Base-by-base conservation (phyloP, 352 stramenopile species). In the Ochromonadaceae sp. region DNA sequence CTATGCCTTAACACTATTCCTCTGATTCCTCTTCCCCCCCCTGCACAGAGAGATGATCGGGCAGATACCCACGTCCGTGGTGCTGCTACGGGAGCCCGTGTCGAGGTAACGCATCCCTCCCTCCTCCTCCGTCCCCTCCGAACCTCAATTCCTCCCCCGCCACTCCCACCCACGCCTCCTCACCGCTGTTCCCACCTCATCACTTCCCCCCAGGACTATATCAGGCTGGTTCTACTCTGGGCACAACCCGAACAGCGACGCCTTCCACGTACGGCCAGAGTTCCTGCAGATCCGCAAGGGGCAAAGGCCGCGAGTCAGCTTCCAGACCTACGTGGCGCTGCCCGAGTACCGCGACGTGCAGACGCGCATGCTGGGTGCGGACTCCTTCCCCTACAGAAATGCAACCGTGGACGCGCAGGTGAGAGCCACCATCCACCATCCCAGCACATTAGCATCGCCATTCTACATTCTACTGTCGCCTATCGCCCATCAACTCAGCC, bases 351-450 rank as follows among this genome's bases (percentile, higher is more conserved):
- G 57, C 22, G 57, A 66, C 28, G 57, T 66, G 26, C 35, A 65
- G 26, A 66, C 59, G 28, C 4, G 59, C 48, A 66, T 66, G 59
- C n/a, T 63, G 20, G 59, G 59, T 2, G 59, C 59, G n/a, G 52
- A 66, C 42, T 63, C 46, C 17, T 66, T 66, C 39, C 59, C 59
- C 36, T 66, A 66, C 42, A 39, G 52, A 4, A 50, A 63, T 50
- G 30, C 52, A 3, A 50, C 55, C 5, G 39, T 63, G 4, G 52
- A n/a, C 28, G 35, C 48, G 3, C 26, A 49, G 36, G 55, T 63
- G 7, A 20, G 15, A 44, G n/a, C n/a, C 15, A 44, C 15, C 40
- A 44, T 20, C 15, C n/a, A 44, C 15, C n/a, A 44, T 44, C 15
- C 15, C 15, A 44, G 15, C 15, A 44, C n/a, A 44, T 20, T 44